Percentiles rank a stretch among this genome's conserved stretches.
These are phyloP conservation scores for Cladobotryum mycophilum DNA, from an alignment of 2,329 filamentous ascomycete genomes.

Conservation along the genomic window DNA sequence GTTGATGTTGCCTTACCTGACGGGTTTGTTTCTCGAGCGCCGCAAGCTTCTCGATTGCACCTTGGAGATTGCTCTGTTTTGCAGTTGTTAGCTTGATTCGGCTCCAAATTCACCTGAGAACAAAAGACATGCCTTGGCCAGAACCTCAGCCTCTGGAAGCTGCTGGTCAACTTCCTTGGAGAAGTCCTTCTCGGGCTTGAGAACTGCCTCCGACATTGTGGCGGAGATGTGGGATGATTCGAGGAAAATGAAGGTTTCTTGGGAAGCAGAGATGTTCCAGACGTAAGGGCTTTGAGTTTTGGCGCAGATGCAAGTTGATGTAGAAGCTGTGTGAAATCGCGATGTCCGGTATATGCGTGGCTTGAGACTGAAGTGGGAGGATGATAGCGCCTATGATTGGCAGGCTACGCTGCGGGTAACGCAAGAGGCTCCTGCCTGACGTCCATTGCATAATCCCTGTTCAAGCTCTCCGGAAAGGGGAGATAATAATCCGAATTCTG, in stretches of 20 bases:
- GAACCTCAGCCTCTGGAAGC: slow-evolving; percentile 82
- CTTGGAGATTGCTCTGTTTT: slow-evolving; percentile 66
- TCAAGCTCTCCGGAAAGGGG: too few species aligned
- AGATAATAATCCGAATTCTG: too few species aligned
- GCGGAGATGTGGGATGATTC: slow-evolving; percentile 6
- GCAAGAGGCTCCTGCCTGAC: slow-evolving; percentile 34
- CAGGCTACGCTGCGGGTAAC: slow-evolving; percentile 23
- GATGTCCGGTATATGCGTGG: background rate
- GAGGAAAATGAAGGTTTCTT: background rate
- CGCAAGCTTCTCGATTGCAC: slow-evolving; percentile 88
- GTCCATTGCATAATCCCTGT: background rate
- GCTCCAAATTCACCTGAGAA: background rate
- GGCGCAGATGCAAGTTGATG: background rate
- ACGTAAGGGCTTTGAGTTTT: background rate
- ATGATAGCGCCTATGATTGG: slow-evolving; percentile 9
- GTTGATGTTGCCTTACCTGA: slow-evolving; percentile 56
- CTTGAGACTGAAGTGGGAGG: slow-evolving; percentile 16
- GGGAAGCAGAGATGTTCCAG: background rate
- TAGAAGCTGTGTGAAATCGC: background rate
- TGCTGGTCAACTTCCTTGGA: slow-evolving; percentile 90
- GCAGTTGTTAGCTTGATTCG: slow-evolving; percentile 11
- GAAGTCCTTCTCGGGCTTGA: slow-evolving; percentile 99
- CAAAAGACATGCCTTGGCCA: slow-evolving; percentile 66
- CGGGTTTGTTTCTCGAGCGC: slow-evolving; percentile 92
- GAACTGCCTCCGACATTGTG: slow-evolving; percentile 70